Evolutionary conservation across 1,284 basidiomycete genomes (phyloP), one percentile per base, ranked within the genome.

Genomic region (Ganoderma lingzhi): DNA sequence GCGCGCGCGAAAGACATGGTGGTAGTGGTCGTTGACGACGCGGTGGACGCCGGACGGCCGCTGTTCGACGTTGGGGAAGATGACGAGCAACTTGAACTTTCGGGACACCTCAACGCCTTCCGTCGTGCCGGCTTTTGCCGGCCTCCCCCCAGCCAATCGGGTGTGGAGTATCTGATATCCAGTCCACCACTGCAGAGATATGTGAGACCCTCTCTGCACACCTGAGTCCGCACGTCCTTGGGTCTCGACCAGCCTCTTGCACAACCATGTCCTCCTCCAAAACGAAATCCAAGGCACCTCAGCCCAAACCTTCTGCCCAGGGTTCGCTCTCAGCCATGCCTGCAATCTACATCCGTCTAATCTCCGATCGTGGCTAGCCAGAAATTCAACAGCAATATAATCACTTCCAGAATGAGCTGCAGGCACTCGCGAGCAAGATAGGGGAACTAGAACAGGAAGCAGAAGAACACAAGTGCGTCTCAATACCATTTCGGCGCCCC

Each of bases 391-490:
- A 92, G 80, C 91, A 84, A 64, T 94, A 91, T 75, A 83, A 88
- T 71, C 88, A 91, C 67, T 87, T 93, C 75, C 93, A 96, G 77
- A 93, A 86, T 82, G 96, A 97, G 67, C 83, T 97, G 53, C 95
- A 96, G 80, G 87, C 89, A 39, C 82, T 98, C 44, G 95, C 96
- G 37, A 87, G 90, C 71, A 98, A 98, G 84, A 96, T 98, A 74
- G 93, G 94, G 70, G 97, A 98, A 81, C 86, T 98, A 51, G 96
- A 98, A 81, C 88, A 92, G 73, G 96, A 98, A 78, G 89, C 95
- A 32, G 96, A 98, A 71, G 96, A 98, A 79, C 95, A 98, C 80
- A 85, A 84, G 93, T 93, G 72, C 71, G 87, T 83, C 10, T 55
- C 6, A 15, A 12, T 37, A 32, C 0, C 15, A 30, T 42, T 23